phyloP scores from a whole-genome alignment of 1,284 basidiomycete genomes.

The Sanguinoderma infundibulare region DNA sequence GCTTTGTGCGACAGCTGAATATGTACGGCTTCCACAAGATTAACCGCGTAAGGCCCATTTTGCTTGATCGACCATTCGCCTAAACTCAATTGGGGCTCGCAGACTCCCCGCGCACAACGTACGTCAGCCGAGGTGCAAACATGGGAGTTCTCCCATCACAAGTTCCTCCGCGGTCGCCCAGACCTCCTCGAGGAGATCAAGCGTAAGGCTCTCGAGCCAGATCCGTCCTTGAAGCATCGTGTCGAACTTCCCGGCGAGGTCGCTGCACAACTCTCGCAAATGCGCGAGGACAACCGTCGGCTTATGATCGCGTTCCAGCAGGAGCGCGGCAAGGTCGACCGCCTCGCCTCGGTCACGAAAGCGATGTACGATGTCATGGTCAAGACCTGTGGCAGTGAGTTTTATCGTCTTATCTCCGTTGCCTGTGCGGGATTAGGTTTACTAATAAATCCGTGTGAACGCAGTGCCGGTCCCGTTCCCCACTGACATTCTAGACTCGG shows the following conservation, averaged over 20 bases:
- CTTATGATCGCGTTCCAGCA: constrained; percentile 54
- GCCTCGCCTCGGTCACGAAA: constrained; percentile 42
- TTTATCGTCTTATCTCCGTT: not conserved
- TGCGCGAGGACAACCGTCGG: constrained; percentile 70
- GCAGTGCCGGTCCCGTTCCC: constrained; percentile 67
- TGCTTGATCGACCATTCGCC: not conserved
- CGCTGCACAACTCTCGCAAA: constrained; percentile 65
- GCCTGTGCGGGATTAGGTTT: not conserved
- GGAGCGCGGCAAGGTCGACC: constrained; percentile 52
- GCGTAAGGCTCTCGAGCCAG: constrained; percentile 81
- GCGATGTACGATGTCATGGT: constrained; percentile 62
- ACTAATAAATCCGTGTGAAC: not conserved
- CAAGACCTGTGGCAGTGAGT: constrained; percentile 54
- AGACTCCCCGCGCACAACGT: constrained; percentile 85
- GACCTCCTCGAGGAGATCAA: constrained; percentile 88
- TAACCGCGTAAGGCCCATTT: constrained; percentile 59
- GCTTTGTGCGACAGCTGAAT: constrained; percentile 88
- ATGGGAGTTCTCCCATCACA: constrained; percentile 90
- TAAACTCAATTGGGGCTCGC: constrained; percentile 19
- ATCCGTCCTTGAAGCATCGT: constrained; percentile 65
- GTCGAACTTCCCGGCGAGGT: constrained; percentile 82
- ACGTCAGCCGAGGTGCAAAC: constrained; percentile 81
- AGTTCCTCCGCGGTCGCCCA: constrained; percentile 81
- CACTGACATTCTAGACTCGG: constrained; percentile 57
- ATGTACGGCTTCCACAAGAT: constrained; percentile 91